Evolutionary conservation across 2,329 filamentous ascomycete species (phyloP), one percentile per base, ranked within the genome.

Genomic region (Fusarium sp.): DNA sequence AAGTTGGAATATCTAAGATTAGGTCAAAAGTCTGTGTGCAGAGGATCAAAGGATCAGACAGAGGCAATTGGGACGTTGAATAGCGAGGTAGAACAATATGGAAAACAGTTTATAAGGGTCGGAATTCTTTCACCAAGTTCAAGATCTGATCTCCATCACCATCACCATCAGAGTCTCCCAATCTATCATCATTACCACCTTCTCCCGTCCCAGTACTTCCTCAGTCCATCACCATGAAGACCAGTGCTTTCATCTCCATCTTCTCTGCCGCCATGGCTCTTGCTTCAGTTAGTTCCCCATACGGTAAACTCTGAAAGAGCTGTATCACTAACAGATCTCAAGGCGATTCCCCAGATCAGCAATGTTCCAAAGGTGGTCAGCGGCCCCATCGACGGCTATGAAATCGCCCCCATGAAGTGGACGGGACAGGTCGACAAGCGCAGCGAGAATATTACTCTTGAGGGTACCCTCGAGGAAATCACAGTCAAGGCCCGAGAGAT

Each of bases 281-380:
- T 22, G 60, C 64, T 17, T 49, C 59, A 14, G 64, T 63, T 29
- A n/a, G 64, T 24, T n/a, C n/a, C n/a, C n/a, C n/a, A n/a, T n/a
- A n/a, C n/a, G n/a, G n/a, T n/a, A n/a, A n/a, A n/a, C n/a, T n/a
- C n/a, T n/a, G n/a, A n/a, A n/a, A n/a, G n/a, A n/a, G n/a, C n/a
- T n/a, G n/a, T n/a, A 10, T 38, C 9, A 35, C 22, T 51, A 51
- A 67, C 10, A 33, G 2, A 7, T 29, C 17, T 22, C 2, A 51
- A 63, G 64, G 40, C 53, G 1, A 56, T 67, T n/a, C 49, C 59
- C 6, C 11, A 12, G 16, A 11, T 24, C 17, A 16, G 6, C 16
- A 16, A 8, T 9, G 16, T 12, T 7, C 24, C 44, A 8, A 58
- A 33, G 17, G 24, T 33, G 22, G 22, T 55, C 33, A 53, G 42